Percentiles rank a stretch among this genome's conserved stretches.
Conservation (phyloP, 306 rosid genomes). For the Ammopiptanthus mongolicus region DNA sequence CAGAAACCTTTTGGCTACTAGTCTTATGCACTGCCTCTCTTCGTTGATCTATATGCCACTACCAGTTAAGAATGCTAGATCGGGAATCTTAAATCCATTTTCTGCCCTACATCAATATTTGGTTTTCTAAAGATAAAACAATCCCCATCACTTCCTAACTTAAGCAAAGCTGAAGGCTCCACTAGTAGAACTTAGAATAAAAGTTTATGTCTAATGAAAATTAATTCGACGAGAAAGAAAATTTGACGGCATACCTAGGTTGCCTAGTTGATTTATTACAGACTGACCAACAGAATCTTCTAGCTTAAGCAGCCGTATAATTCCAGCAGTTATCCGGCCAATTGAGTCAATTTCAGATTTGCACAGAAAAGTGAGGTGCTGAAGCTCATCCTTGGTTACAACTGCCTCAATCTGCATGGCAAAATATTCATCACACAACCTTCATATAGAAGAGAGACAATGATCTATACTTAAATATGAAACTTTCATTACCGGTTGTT, state of each 20-base stretch:
- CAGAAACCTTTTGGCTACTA: background rate
- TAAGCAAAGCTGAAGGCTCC: constrained; percentile 9
- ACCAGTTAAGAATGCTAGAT: background rate
- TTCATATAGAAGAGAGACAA: background rate
- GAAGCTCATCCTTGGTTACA: constrained; percentile 91
- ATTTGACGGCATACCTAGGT: constrained; percentile 57
- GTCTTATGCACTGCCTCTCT: background rate
- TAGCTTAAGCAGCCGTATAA: constrained; percentile 74
- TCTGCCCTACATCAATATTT: background rate
- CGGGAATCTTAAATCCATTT: background rate
- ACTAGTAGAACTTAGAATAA: background rate
- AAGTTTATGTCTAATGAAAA: background rate
- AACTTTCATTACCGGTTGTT: constrained; percentile 65
- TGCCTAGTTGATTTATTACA: constrained; percentile 72
- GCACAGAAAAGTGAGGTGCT: constrained; percentile 75
- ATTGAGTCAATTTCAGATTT: constrained; percentile 92
- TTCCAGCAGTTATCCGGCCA: constrained; percentile 88
- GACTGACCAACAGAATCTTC: constrained; percentile 88
- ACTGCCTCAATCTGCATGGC: constrained; percentile 71
- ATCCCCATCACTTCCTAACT: background rate
- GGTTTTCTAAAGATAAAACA: constrained; percentile 13
- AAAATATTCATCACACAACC: constrained; percentile 21
- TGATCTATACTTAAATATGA: background rate
- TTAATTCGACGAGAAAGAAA: background rate
- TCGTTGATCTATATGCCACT: too few relatives aligned